phyloP scores from a whole-genome alignment of 1,284 basidiomycete genomes.

The Leccinum angustisporum region DNA sequence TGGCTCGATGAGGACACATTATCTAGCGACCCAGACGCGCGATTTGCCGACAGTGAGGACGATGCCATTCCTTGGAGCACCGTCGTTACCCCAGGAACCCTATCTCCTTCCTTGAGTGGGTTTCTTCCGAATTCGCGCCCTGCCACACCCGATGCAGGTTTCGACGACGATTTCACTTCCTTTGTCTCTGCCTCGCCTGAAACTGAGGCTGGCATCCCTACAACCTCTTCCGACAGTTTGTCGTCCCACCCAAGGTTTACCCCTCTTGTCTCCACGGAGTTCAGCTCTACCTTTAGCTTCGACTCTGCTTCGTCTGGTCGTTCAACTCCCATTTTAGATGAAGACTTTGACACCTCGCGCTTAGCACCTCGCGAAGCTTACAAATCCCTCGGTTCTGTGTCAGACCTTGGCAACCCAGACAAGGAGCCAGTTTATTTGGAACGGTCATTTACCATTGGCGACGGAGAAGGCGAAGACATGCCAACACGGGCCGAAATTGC shows the following conservation, averaged over 20 bases:
- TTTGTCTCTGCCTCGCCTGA: slow-evolving; percentile 59
- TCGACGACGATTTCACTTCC: slow-evolving; percentile 78
- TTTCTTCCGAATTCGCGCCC: slow-evolving; percentile 19
- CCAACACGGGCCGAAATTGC: slow-evolving; percentile 54
- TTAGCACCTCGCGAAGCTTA: slow-evolving; percentile 38
- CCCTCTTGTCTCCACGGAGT: slow-evolving; percentile 16
- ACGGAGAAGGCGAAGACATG: slow-evolving; percentile 39
- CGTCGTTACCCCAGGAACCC: slow-evolving; percentile 29
- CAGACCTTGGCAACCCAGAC: slow-evolving; percentile 43
- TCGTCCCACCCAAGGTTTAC: slow-evolving; percentile 12
- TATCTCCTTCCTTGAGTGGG: slow-evolving; percentile 27
- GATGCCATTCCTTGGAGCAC: slow-evolving; percentile 28
- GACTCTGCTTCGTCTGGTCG: slow-evolving; percentile 15
- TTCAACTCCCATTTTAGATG: slow-evolving; percentile 29
- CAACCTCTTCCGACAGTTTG: slow-evolving; percentile 2
- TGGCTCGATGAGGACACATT: slow-evolving; percentile 56
- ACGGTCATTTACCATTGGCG: slow-evolving; percentile 21
- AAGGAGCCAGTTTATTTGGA: slow-evolving; percentile 22
- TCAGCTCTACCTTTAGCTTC: slow-evolving; percentile 30
- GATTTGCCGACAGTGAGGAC: slow-evolving; percentile 10
- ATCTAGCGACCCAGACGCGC: slow-evolving; percentile 18
- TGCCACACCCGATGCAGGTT: slow-evolving; percentile 40
- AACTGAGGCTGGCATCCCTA: slow-evolving; percentile 3
- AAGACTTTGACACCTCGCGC: slow-evolving; percentile 15
- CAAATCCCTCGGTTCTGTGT: slow-evolving; percentile 48